These are phyloP conservation scores for Trypanosoma cruzi DNA, from an alignment of 208 protist genomes.

Conservation along the genomic window DNA sequence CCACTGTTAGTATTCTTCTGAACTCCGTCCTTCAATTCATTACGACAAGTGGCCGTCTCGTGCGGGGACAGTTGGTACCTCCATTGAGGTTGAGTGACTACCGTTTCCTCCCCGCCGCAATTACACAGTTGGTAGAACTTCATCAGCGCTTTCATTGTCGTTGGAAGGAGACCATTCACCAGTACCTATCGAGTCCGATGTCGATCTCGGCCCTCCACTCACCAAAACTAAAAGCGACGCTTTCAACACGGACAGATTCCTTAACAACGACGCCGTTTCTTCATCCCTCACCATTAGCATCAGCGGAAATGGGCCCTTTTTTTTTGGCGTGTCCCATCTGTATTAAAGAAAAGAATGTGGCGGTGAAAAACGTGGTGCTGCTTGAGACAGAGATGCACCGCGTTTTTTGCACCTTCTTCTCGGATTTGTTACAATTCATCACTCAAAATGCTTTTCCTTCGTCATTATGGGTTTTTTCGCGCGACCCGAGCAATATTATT, in stretches of 20 bases:
- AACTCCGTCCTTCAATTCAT: conserved; percentile 22
- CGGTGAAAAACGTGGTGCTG: conserved; percentile 21
- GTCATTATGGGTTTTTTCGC: conserved; percentile 28
- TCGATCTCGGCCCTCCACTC: not conserved
- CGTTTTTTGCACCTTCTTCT: conserved; percentile 41
- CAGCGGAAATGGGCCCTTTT: not conserved
- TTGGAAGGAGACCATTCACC: conserved; percentile 9
- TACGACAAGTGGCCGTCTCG: conserved; percentile 46
- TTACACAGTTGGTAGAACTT: conserved; percentile 38
- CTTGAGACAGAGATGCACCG: conserved; percentile 57
- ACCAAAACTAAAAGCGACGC: not conserved
- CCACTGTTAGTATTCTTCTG: conserved; percentile 15
- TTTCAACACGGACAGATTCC: not conserved
- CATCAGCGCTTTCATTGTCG: conserved; percentile 31
- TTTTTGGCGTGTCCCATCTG: not conserved
- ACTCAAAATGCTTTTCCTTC: conserved; percentile 46
- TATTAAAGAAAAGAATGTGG: conserved; percentile 1
- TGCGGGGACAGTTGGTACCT: conserved; percentile 48
- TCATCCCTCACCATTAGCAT: not conserved
- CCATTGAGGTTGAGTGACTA: conserved; percentile 74
- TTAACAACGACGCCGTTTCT: not conserved
- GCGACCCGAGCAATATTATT: not conserved
- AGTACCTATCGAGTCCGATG: not conserved
- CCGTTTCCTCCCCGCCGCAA: conserved; percentile 36
- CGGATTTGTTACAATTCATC: conserved; percentile 42